Evolutionary conservation across 2,329 filamentous ascomycete species (phyloP).

Genomic region (Phialophora verrucosa): DNA sequence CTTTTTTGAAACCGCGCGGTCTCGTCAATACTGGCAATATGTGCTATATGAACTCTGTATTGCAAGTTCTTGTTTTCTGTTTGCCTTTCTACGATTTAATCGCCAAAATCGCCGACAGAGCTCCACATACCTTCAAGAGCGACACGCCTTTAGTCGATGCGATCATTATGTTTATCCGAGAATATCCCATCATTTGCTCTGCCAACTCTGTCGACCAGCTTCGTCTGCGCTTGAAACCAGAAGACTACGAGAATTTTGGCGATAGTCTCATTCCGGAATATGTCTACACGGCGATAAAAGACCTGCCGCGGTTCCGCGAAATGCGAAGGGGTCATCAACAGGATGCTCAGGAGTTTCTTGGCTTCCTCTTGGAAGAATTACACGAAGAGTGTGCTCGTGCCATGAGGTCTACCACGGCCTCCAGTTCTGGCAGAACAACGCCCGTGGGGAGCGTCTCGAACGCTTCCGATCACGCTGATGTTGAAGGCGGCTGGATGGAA

Average conservation of each 20-base stretch:
- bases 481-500: constrained; percentile 82
- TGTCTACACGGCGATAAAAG: constrained; percentile 89
- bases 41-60: constrained; percentile 99
- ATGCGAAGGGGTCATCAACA: constrained; percentile 97
- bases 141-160: constrained; percentile 92
- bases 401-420: constrained; percentile 62
- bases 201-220: constrained; percentile 75
- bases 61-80: constrained; percentile 95
- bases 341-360: constrained; percentile 95
- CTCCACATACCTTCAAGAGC: constrained; percentile 90
- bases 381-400: constrained; percentile 89
- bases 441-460: constrained; percentile 52
- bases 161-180: constrained; percentile 95
- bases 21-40: constrained; percentile 97
- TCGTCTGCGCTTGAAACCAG: constrained; percentile 73
- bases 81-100: constrained; percentile 93
- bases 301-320: constrained; percentile 83
- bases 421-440: constrained; percentile 54
- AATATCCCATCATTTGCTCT: constrained; percentile 86
- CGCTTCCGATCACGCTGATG: constrained; percentile 49
- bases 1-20: constrained; percentile 89
- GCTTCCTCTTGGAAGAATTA: constrained; percentile 87
- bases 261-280: constrained; percentile 92
- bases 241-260: constrained; percentile 87
- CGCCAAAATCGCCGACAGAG: constrained; percentile 81